Conservation (phyloP, 1,139 yeast species). For the Debaryomyces coudertii region DNA sequence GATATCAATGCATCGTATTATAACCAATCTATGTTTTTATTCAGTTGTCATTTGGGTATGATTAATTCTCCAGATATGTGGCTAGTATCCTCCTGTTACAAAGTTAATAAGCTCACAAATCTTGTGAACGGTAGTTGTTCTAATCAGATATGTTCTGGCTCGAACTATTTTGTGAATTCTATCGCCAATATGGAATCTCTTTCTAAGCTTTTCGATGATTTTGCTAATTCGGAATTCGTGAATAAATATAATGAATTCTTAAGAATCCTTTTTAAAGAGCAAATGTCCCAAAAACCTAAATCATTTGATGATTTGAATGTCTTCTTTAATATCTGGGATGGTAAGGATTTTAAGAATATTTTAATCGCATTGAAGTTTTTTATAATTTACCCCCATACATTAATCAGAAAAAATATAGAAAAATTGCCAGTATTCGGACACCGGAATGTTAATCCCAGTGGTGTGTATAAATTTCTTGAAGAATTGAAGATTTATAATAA, state of each 20-base stretch:
- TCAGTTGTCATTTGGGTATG: conserved; percentile 32
- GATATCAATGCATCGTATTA: conserved; percentile 26
- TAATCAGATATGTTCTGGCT: conserved; percentile 27
- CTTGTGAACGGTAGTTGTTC: conserved; percentile 26
- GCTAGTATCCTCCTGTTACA: conserved; percentile 27
- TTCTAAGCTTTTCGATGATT: conserved; percentile 18
- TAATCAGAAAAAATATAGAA: conserved; percentile 19
- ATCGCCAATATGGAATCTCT: conserved; percentile 18
- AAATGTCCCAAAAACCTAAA: conserved; percentile 16
- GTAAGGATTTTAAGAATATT: conserved; percentile 25
- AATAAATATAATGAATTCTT: conserved; percentile 20
- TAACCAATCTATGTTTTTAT: conserved; percentile 32
- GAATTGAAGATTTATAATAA: conserved; percentile 30
- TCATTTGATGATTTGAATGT: conserved; percentile 28
- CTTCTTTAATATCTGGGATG: conserved; percentile 40
- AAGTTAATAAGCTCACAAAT: conserved; percentile 24
- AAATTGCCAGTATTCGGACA: conserved; percentile 21
- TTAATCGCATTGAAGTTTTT: conserved; percentile 36
- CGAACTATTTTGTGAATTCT: conserved; percentile 33
- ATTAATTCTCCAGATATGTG: conserved; percentile 28
- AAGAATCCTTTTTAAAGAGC: conserved; percentile 16
- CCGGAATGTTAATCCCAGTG: conserved; percentile 17
- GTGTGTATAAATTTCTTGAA: conserved; percentile 24
- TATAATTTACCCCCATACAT: conserved; percentile 39
- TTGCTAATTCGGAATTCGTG: conserved; percentile 15